phyloP scores from a whole-genome alignment of 2,329 filamentous ascomycete genomes.

The Colletotrichum eremochloae region DNA sequence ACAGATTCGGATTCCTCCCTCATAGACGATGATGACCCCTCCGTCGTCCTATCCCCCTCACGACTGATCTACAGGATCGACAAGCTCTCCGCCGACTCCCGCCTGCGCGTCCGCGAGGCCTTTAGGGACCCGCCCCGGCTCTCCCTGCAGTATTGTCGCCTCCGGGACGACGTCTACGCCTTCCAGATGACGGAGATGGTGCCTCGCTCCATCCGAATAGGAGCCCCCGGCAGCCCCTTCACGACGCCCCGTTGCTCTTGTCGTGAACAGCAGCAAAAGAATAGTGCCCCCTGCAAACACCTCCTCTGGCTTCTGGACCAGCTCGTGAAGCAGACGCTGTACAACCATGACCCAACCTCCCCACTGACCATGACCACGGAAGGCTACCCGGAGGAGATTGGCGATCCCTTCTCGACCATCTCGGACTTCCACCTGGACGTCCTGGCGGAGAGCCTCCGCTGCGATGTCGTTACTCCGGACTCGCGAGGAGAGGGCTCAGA shows the following conservation, averaged over 20 bases:
- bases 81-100: constrained; percentile 54
- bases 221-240: constrained; percentile 55
- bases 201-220: constrained; percentile 65
- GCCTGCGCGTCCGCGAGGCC: constrained; percentile 57
- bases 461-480: constrained; percentile 53
- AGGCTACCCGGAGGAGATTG: constrained; percentile 62
- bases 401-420: constrained; percentile 63
- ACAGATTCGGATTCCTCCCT: constrained; percentile 47
- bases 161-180: constrained; percentile 63
- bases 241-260: constrained; percentile 64
- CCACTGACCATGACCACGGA: constrained; percentile 58
- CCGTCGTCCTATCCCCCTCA: constrained; percentile 54
- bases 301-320: constrained; percentile 68
- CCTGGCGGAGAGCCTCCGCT: constrained; percentile 66
- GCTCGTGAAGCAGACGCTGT: constrained; percentile 62
- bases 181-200: constrained; percentile 69
- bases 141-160: constrained; percentile 63
- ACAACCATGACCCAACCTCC: constrained; percentile 52
- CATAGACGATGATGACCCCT: constrained; percentile 49
- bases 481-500: constrained; percentile 32
- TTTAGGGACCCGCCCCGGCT: constrained; percentile 64
- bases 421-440: constrained; percentile 65
- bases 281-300: constrained; percentile 61
- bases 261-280: constrained; percentile 42
- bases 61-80: constrained; percentile 58